Conservation (phyloP, 164 flowering plant species). For the Kalanchoe fedtschenkoi region DNA sequence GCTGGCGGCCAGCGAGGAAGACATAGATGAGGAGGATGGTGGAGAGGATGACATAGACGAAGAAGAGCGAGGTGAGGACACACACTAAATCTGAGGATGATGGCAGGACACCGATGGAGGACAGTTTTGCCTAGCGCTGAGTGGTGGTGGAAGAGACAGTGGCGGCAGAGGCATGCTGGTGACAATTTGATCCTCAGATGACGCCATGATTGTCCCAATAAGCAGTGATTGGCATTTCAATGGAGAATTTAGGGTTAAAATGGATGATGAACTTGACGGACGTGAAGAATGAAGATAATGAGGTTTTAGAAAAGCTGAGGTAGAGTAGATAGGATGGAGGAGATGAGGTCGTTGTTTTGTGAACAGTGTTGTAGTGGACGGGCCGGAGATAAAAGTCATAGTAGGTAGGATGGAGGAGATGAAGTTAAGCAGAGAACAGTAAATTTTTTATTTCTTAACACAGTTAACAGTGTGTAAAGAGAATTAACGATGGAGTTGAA, state of each 20-base stretch:
- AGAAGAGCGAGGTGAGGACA: slow-evolving; percentile 39
- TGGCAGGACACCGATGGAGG: slow-evolving; percentile 29
- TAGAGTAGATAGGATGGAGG: neutral
- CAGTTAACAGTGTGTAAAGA: no score
- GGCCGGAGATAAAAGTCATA: no score
- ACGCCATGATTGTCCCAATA: slow-evolving; percentile 42
- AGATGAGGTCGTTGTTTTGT: no score
- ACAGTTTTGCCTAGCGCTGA: slow-evolving; percentile 14
- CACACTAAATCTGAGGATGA: slow-evolving; percentile 48
- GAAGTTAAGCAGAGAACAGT: no score
- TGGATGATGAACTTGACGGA: neutral
- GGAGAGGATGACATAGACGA: slow-evolving; percentile 50
- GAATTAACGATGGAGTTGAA: no score
- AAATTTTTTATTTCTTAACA: no score
- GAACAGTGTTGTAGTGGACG: no score
- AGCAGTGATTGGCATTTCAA: slow-evolving; percentile 40
- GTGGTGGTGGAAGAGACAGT: slow-evolving; percentile 1
- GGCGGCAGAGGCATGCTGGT: neutral
- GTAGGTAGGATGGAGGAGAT: neutral
- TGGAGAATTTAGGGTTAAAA: slow-evolving; percentile 21
- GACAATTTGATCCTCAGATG: slow-evolving; percentile 13
- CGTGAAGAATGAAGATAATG: neutral
- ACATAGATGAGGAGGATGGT: slow-evolving; percentile 38
- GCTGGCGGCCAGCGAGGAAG: slow-evolving; percentile 27
- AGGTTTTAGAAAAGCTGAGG: neutral